These are phyloP conservation scores for Obelidium mucronatum DNA, from an alignment of 192 early-diverging fungal genomes.

Conservation along the genomic window DNA sequence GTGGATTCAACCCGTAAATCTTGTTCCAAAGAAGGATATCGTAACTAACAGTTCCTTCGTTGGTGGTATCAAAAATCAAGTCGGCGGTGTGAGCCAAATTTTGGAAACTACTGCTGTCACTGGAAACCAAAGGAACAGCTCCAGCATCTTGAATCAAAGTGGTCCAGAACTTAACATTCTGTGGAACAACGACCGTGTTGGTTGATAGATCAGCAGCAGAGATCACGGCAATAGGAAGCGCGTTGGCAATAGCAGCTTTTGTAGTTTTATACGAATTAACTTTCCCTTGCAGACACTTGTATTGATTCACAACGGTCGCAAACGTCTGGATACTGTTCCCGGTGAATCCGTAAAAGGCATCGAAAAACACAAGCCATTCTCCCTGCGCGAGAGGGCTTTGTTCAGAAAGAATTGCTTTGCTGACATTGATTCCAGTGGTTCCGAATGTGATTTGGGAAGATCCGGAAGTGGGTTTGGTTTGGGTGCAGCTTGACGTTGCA, in stretches of 20 bases:
- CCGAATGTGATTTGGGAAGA: constrained; percentile 15
- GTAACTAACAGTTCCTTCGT: neutral
- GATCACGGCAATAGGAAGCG: constrained; percentile 2
- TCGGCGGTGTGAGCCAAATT: constrained; percentile 5
- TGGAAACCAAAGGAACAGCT: neutral
- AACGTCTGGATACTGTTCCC: neutral
- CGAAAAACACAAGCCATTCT: constrained; percentile 35
- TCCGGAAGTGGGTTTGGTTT: neutral
- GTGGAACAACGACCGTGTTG: constrained; percentile 2
- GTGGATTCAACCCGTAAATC: constrained; percentile 2
- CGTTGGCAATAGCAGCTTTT: neutral
- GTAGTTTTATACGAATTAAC: neutral
- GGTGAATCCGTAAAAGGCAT: constrained; percentile 1
- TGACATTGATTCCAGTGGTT: neutral
- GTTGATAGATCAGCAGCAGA: neutral
- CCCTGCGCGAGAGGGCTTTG: constrained; percentile 22
- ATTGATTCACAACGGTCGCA: neutral
- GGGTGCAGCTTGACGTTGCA: constrained; percentile 5
- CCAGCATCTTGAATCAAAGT: constrained; percentile 8
- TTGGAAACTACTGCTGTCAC: neutral
- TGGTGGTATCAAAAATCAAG: constrained; percentile 12
- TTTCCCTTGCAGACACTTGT: neutral
- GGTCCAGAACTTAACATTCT: neutral
- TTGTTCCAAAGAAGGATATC: neutral
- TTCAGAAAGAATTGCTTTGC: constrained; percentile 4